Conservation (phyloP, 805 yeast species). For the Yamadazyma takamatsuzukensis region DNA sequence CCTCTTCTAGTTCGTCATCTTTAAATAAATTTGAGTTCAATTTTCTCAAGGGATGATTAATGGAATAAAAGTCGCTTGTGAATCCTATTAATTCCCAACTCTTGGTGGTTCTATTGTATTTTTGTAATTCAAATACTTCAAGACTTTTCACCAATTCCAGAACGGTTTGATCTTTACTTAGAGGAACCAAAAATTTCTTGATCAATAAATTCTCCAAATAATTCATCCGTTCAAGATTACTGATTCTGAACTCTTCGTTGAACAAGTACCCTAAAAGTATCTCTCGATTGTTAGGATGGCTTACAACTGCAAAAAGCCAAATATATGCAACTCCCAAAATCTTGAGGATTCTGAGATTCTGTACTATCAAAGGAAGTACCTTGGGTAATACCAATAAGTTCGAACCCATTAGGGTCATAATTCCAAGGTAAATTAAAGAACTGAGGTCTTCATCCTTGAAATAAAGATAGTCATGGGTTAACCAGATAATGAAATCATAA, state of each 20-base stretch:
- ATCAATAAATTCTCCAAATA: conserved; percentile 40
- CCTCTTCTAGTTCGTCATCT: conserved; percentile 13
- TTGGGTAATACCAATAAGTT: conserved; percentile 27
- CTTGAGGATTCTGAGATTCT: conserved; percentile 24
- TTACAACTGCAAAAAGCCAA: conserved; percentile 44
- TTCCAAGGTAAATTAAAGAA: conserved; percentile 42
- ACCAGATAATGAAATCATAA: conserved; percentile 54
- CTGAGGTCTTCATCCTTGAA: conserved; percentile 63
- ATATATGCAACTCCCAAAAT: conserved; percentile 31
- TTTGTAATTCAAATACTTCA: conserved; percentile 68
- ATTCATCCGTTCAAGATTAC: conserved; percentile 46
- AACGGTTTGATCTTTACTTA: conserved; percentile 11
- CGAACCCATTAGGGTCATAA: conserved; percentile 22
- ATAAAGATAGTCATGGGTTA: conserved; percentile 55
- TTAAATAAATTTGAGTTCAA: conserved; percentile 12
- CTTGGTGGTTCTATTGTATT: conserved; percentile 42
- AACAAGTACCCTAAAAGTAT: conserved; percentile 43
- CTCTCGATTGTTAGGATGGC: conserved; percentile 57
- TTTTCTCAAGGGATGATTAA: conserved; percentile 33
- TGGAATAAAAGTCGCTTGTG: conserved; percentile 50
- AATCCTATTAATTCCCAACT: conserved; percentile 67
- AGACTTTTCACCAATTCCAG: conserved; percentile 37
- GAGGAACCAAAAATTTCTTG: conserved; percentile 9
- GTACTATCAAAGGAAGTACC: conserved; percentile 26
- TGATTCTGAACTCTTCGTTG: conserved; percentile 64